Percentiles rank a stretch among this genome's conserved stretches.
phyloP scores from a whole-genome alignment of 2,329 filamentous ascomycete genomes.

The Alternaria gaisen region DNA sequence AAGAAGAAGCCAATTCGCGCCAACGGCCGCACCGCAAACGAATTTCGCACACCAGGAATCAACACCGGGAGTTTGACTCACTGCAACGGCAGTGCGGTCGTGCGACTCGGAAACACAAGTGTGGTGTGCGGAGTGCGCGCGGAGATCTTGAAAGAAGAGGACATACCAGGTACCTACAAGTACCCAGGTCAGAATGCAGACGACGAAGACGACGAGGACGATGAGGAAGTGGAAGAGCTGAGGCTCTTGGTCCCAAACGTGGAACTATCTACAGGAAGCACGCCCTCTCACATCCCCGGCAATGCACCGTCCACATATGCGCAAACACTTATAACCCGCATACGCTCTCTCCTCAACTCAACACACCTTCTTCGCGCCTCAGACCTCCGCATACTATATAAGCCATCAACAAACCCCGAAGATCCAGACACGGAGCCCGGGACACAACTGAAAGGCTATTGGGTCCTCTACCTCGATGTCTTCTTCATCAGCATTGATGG shows the following conservation, averaged over 20 bases:
- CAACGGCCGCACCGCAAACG: conserved; percentile 77
- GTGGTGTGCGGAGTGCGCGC: conserved; percentile 93
- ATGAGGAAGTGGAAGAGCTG: conserved; percentile 56
- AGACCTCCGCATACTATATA: conserved; percentile 78
- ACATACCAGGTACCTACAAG: conserved; percentile 72
- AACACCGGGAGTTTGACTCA: conserved; percentile 88
- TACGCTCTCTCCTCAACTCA: conserved; percentile 78
- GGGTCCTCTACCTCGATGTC: conserved; percentile 95
- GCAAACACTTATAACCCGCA: conserved; percentile 82
- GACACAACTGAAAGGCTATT: conserved; percentile 79
- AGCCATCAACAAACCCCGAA: conserved; percentile 55
- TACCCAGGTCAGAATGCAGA: conserved; percentile 18
- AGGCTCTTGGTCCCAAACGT: conserved; percentile 92
- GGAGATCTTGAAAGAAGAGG: conserved; percentile 79
- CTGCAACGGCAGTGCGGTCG: conserved; percentile 87
- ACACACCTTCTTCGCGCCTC: conserved; percentile 71
- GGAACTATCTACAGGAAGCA: conserved; percentile 88
- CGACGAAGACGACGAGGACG: conserved; percentile 28
- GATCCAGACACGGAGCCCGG: conserved; percentile 59
- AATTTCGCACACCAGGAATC: conserved; percentile 76
- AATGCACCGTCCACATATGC: conserved; percentile 80
- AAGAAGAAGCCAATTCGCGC: conserved; percentile 70
- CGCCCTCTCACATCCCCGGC: conserved; percentile 84
- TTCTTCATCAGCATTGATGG: conserved; percentile 93
- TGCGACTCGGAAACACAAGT: conserved; percentile 87